A percentile compares a stretch with the other conserved stretches of the same genome.
Conservation (phyloP, 2,329 filamentous ascomycete species). For the Trichophyton rubrum region DNA sequence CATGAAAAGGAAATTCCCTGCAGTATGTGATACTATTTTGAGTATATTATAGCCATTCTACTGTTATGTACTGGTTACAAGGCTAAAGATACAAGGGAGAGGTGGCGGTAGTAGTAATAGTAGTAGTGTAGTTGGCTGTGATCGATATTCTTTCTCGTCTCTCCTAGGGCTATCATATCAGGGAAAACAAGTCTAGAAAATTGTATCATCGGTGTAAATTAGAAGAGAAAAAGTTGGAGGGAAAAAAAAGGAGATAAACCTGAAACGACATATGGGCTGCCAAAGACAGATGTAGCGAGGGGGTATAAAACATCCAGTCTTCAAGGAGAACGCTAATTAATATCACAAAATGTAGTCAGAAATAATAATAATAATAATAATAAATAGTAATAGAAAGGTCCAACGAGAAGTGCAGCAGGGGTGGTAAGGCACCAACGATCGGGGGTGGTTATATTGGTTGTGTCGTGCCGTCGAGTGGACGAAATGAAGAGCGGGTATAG, state of each 20-base stretch:
- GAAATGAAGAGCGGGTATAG: not conserved
- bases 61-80: too few relatives aligned
- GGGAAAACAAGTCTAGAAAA: not conserved
- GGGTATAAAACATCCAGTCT: not conserved
- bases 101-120: not conserved
- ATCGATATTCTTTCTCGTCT: not conserved
- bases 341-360: not conserved
- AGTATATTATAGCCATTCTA: too few relatives aligned
- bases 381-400: too few relatives aligned
- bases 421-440: not conserved
- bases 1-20: too few relatives aligned
- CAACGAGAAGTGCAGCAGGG: too few relatives aligned
- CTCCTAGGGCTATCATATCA: not conserved
- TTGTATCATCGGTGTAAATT: not conserved
- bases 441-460: too few relatives aligned
- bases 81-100: not conserved
- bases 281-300: not conserved
- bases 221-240: too few relatives aligned
- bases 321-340: not conserved
- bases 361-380: too few relatives aligned
- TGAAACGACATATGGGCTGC: not conserved
- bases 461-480: not conserved
- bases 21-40: too few relatives aligned
- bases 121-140: not conserved
- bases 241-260: not conserved